Evolutionary conservation across 2,329 filamentous ascomycete species (phyloP).

Genomic region (Daldinia sp.): DNA sequence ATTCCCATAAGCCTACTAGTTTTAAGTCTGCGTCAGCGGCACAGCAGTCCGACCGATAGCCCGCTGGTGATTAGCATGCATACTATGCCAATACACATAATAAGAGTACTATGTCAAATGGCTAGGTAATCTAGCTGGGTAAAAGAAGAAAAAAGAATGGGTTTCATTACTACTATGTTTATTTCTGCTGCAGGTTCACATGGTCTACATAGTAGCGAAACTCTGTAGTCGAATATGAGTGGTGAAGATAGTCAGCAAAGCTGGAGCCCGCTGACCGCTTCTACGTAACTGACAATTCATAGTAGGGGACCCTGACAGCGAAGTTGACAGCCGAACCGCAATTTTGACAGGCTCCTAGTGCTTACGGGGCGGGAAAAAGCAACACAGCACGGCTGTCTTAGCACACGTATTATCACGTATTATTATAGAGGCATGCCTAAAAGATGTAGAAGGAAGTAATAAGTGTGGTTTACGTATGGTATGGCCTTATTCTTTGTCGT

Average conservation of each 20-base stretch:
- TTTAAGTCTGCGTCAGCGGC: constrained; percentile 33
- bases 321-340: constrained; percentile 32
- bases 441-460: background rate
- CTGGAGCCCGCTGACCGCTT: constrained; percentile 38
- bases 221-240: constrained; percentile 23
- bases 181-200: constrained; percentile 4
- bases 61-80: constrained; percentile 10
- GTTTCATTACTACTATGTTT: background rate
- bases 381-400: constrained; percentile 28
- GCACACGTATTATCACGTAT: constrained; percentile 28
- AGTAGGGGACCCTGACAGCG: constrained; percentile 27
- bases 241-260: constrained; percentile 39
- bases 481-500: constrained; percentile 14
- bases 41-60: constrained; percentile 21
- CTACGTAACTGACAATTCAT: background rate
- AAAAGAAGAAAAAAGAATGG: background rate
- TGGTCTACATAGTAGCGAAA: constrained; percentile 23
- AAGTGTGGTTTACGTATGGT: background rate
- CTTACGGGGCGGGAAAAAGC: constrained; percentile 36
- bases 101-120: background rate
- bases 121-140: background rate
- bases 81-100: background rate
- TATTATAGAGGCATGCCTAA: constrained; percentile 16
- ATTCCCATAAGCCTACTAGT: constrained; percentile 22
- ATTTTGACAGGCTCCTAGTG: constrained; percentile 34